Percentiles rank a stretch among this genome's conserved stretches.
These are phyloP conservation scores for Penicillium odoratum DNA, from an alignment of 495 filamentous ascomycete species.

Conservation along the genomic window DNA sequence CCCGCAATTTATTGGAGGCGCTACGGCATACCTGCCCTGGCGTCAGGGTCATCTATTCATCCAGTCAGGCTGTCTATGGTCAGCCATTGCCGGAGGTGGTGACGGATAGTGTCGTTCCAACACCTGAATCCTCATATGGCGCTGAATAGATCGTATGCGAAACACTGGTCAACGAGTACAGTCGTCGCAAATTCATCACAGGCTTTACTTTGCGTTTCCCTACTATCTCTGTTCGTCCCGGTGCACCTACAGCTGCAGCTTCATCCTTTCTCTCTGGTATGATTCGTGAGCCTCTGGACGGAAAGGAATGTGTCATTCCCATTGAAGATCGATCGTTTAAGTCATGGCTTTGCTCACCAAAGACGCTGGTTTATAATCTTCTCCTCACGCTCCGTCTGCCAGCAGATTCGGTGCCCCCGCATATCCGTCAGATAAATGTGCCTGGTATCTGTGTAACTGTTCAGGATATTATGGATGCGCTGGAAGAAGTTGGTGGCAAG, in stretches of 20 bases:
- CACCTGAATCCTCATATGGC: constrained; percentile 69
- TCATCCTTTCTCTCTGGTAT: constrained; percentile 71
- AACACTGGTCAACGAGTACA: constrained; percentile 69
- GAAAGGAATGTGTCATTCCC: constrained; percentile 62
- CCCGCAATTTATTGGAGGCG: constrained; percentile 59
- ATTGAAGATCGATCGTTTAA: constrained; percentile 58
- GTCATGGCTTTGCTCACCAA: constrained; percentile 65
- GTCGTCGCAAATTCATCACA: constrained; percentile 63
- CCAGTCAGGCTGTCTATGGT: constrained; percentile 58
- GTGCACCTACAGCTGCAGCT: constrained; percentile 66
- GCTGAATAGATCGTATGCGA: constrained; percentile 75
- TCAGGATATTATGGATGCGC: constrained; percentile 69
- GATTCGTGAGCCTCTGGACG: constrained; percentile 59
- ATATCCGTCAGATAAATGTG: constrained; percentile 65
- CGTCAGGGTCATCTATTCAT: constrained; percentile 62
- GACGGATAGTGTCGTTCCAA: constrained; percentile 58
- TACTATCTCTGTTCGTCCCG: constrained; percentile 69
- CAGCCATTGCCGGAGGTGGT: constrained; percentile 50
- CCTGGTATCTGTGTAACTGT: constrained; percentile 69
- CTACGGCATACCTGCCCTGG: constrained; percentile 57
- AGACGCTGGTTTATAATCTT: constrained; percentile 63
- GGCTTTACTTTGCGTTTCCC: constrained; percentile 69
- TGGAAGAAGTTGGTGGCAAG: constrained; percentile 65
- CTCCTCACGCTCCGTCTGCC: constrained; percentile 56
- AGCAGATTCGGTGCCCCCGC: constrained; percentile 46